phyloP scores from a whole-genome alignment of 2,329 filamentous ascomycete genomes.

The Aspergillus sp. region DNA sequence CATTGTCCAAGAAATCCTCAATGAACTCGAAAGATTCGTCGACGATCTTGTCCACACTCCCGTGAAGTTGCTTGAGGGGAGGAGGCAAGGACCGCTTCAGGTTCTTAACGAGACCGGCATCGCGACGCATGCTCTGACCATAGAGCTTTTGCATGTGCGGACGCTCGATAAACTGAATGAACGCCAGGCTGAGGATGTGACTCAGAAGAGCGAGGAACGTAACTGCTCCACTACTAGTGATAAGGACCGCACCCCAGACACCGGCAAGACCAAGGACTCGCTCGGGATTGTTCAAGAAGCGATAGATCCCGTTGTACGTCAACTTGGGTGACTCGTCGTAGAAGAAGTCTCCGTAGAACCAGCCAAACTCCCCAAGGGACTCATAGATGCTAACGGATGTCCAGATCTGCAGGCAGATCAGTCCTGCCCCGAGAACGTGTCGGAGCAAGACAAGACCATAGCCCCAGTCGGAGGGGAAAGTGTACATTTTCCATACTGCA shows the following conservation, averaged over 20 bases:
- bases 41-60: slow-evolving; percentile 81
- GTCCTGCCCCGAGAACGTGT: slow-evolving; percentile 76
- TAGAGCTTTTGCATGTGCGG: slow-evolving; percentile 99
- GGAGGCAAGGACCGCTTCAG: slow-evolving; percentile 82
- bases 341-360: slow-evolving; percentile 99
- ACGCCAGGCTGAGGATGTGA: slow-evolving; percentile 79
- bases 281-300: slow-evolving; percentile 96
- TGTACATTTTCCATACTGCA: slow-evolving; percentile 95
- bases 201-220: slow-evolving; percentile 83
- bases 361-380: slow-evolving; percentile 93
- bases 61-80: slow-evolving; percentile 78
- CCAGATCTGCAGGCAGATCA: slow-evolving; percentile 89
- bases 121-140: slow-evolving; percentile 74
- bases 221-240: slow-evolving; percentile 84
- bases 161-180: slow-evolving; percentile 90
- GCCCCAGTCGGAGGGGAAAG: slow-evolving; percentile 78
- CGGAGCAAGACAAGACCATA: slow-evolving; percentile 83
- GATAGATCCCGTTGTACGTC: slow-evolving; percentile 96
- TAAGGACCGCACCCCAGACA: slow-evolving; percentile 91
- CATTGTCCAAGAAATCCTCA: slow-evolving; percentile 83
- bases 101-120: slow-evolving; percentile 89
- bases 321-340: slow-evolving; percentile 85
- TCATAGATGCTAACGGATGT: slow-evolving; percentile 91
- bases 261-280: slow-evolving; percentile 89
- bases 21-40: slow-evolving; percentile 85